Base-by-base conservation (phyloP, 192 early-diverging fungal genomes). In the Gamsiella multidivaricata region DNA sequence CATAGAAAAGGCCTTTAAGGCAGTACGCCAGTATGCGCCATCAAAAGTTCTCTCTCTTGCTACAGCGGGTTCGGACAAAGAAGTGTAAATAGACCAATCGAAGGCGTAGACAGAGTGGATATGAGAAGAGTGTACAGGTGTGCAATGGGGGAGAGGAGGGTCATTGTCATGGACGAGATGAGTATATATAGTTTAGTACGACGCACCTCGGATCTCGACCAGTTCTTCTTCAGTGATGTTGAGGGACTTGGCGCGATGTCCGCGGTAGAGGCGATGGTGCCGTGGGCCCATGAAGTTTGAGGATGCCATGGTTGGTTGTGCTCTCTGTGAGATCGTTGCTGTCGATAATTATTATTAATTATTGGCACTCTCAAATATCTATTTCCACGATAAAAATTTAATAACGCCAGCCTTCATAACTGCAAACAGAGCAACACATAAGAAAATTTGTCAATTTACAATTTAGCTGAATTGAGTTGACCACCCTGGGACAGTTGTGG, bases 41-140 rank as follows among this genome's bases (percentile, higher is more conserved):
- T 88, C 87, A 53, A 87, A 88, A 0, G 87, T 88, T n/a, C 87
- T 37, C 46, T 88, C 85, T 2, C 83, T 68, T 10, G 87, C 87
- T 88, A 57, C 10, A 43, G 17, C 26, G 39, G 34, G 55, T 54
- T 57, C 17, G 39, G 22, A 31, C 18, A 46, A 63, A 17, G n/a
- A 22, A 31, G 22, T 14, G 29, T 39, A 45, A 43, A 46, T 26
- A 22, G 49, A 26, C 6, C 20, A n/a, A 47, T 11, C 17, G 45
- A 20, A 51, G 5, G 53, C 28, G 17, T 18, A 54, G 17, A 18
- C 5, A 50, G 29, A 33, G 36, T 9, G 17, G 41, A 36, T 0
- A 15, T 7, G 5, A 22, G 14, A 63, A 47, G 36, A 18, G 43
- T 17, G n/a, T n/a, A n/a, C n/a, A n/a, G n/a, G n/a, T n/a, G n/a